Base-by-base conservation (phyloP, 2,329 filamentous ascomycete genomes). In the Aspergillus pseudonomiae region DNA sequence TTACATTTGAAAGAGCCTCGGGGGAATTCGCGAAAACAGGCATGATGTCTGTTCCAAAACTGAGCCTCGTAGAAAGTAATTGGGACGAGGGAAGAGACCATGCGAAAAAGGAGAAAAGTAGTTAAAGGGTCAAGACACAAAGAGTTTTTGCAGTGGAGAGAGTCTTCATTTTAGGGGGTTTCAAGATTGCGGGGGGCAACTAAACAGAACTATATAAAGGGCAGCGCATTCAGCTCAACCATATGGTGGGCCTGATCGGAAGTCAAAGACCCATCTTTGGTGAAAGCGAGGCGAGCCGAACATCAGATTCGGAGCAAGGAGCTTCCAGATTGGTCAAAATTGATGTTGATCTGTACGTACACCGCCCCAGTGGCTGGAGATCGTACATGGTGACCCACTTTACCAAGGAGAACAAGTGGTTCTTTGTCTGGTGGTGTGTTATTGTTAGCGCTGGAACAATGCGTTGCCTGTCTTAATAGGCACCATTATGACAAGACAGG, bases 1-100 rank as follows among this genome's bases (percentile, higher is more conserved):
- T 86, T 63, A 97, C 82, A 48, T 41, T 41, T 32, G 50, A 19
- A n/a, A 90, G 81, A 24, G 91, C 90, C 81, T 97, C 94, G 67
- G 94, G 94, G 0, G 93, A 96, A 74, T 89, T 85, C 60, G 85
- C 80, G 67, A 89, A 85, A 77, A 89, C 88, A 64, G 89, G 86
- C 89, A 91, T 91, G 54, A 53, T 63, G 46, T 32, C 58, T 28
- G 36, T 19, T 11, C 50, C 6, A 54, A 9, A 50, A 30, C 14
- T 6, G 12, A 45, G 24, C 34, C 36, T 34, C 11, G n/a, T 11
- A 21, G 21, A 24, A n/a, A 39, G 14, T n/a, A 34, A 30, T n/a
- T 21, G 24, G 41, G 34, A 41, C 28, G 6, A n/a, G 7, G 16
- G 41, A 30, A 41, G 36, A 24, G 28, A 28, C 19, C 30, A 57